A percentile compares a stretch with the other conserved stretches of the same genome.
phyloP scores from a whole-genome alignment of 805 yeast genomes.

The Kluyveromyces lactis region DNA sequence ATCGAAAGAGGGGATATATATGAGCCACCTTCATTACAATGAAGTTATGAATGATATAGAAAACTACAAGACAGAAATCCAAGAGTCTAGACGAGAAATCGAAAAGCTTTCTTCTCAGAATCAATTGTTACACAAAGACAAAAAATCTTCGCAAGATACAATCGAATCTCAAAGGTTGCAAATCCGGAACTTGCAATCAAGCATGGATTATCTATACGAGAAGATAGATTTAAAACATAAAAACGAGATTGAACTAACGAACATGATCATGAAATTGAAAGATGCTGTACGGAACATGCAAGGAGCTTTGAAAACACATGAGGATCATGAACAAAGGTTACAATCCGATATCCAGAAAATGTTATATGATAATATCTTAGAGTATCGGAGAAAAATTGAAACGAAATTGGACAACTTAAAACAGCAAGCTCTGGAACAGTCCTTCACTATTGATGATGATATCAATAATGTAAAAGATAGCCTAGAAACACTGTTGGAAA shows the following conservation, averaged over 20 bases:
- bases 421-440: background rate
- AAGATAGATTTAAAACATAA: slow-evolving; percentile 20
- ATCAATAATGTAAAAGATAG: slow-evolving; percentile 16
- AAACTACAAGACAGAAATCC: slow-evolving; percentile 41
- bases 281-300: slow-evolving; percentile 16
- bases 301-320: slow-evolving; percentile 13
- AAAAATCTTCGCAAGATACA: slow-evolving; percentile 20
- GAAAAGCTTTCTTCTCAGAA: slow-evolving; percentile 34
- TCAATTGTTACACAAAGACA: slow-evolving; percentile 22
- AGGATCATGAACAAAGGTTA: slow-evolving; percentile 15
- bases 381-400: slow-evolving; percentile 12
- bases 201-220: slow-evolving; percentile 19
- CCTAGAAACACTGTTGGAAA: slow-evolving; percentile 11
- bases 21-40: slow-evolving; percentile 53
- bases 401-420: slow-evolving; percentile 13
- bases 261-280: slow-evolving; percentile 15
- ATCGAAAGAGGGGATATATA: slow-evolving; percentile 54
- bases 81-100: slow-evolving; percentile 37
- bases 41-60: slow-evolving; percentile 41
- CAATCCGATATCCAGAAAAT: slow-evolving; percentile 16
- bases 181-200: slow-evolving; percentile 17
- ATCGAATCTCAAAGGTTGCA: slow-evolving; percentile 22
- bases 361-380: slow-evolving; percentile 17
- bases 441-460: slow-evolving; percentile 9
- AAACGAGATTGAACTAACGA: slow-evolving; percentile 21